Evolutionary conservation across 2,329 filamentous ascomycete species (phyloP).

Genomic region (Tolypocladium endophyticum): DNA sequence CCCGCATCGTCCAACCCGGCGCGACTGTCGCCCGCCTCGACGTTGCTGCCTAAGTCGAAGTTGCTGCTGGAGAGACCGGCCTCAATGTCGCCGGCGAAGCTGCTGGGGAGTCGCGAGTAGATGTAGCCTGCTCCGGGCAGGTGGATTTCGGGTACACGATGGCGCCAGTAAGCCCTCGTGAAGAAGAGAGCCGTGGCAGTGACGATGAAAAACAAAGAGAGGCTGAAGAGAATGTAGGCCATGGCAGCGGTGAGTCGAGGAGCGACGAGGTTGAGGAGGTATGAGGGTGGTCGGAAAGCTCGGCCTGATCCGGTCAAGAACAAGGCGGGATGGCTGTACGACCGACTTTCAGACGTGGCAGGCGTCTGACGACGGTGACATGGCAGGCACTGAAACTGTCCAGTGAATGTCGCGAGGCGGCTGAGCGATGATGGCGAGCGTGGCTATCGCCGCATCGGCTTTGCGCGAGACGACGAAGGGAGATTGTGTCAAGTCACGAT

Average conservation of each 20-base stretch:
- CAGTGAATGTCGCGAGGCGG: not conserved
- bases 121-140: conserved; percentile 48
- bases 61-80: conserved; percentile 72
- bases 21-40: conserved; percentile 68
- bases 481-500: not conserved
- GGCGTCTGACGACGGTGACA: conserved; percentile 2
- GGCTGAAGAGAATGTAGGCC: conserved; percentile 70
- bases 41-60: conserved; percentile 75
- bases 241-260: conserved; percentile 34
- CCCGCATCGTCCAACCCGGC: conserved; percentile 69
- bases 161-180: conserved; percentile 69
- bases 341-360: conserved; percentile 1
- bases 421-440: not conserved
- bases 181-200: conserved; percentile 68
- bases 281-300: not conserved
- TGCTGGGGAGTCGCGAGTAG: conserved; percentile 67
- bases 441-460: not conserved
- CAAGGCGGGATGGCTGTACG: not conserved
- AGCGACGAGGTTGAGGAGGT: not conserved
- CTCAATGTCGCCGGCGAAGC: conserved; percentile 78
- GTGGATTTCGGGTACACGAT: conserved; percentile 50
- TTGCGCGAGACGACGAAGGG: not conserved
- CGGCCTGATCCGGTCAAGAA: not conserved
- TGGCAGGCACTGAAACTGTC: conserved; percentile 1
- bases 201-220: conserved; percentile 62